Evolutionary conservation across 176 grass and related monocot genomes (phyloP).

Genomic region (Eremochloa ophiuroides): DNA sequence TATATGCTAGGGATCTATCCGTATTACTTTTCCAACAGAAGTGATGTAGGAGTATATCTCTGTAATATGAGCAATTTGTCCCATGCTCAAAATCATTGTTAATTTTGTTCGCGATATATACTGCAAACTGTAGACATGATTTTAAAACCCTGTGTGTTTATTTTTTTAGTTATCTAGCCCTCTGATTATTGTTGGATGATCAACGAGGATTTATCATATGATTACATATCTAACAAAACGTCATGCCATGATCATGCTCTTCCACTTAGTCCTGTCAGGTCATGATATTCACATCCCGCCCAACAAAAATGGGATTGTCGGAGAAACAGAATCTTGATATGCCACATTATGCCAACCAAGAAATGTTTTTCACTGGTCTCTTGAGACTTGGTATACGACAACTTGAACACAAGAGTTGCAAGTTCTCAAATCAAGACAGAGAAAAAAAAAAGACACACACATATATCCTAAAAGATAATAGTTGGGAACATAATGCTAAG

Average conservation of each 20-base stretch:
- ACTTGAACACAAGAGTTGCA: constrained; percentile 18
- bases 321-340: constrained; percentile 3
- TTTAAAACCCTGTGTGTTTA: neutral
- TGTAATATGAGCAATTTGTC: neutral
- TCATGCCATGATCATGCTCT: neutral
- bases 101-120: too few relatives aligned
- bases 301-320: neutral
- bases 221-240: too few relatives aligned
- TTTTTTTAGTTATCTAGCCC: too few relatives aligned
- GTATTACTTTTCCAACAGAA: neutral
- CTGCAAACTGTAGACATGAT: too few relatives aligned
- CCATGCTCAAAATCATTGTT: neutral
- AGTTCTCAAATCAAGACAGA: constrained; percentile 6
- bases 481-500: neutral
- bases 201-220: neutral
- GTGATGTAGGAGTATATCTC: too few relatives aligned
- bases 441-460: neutral
- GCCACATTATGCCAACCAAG: neutral
- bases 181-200: neutral
- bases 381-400: neutral
- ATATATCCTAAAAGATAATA: neutral
- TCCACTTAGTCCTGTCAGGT: neutral
- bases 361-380: neutral
- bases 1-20: neutral
- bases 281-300: neutral